Conservation (phyloP, 169 alveolate genomes). For the Cardiosporidium cionae region DNA sequence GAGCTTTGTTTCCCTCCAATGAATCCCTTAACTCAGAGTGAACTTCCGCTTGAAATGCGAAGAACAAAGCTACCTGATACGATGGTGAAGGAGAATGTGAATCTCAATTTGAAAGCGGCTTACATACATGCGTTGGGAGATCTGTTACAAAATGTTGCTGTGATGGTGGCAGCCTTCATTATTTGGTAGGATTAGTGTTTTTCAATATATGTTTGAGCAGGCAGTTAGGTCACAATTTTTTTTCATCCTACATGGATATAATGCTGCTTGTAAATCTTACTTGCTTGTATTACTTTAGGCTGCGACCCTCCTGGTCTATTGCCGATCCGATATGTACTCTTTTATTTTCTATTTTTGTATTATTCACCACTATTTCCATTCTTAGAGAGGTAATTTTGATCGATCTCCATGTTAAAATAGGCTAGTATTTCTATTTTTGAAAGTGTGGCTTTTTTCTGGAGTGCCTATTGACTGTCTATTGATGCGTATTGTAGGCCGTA, state of each 20-base stretch:
- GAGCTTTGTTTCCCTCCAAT: too few relatives aligned
- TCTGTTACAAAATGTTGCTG: slow-evolving; percentile 83
- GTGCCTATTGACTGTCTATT: neutral
- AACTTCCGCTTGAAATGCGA: too few relatives aligned
- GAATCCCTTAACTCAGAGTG: too few relatives aligned
- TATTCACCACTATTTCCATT: slow-evolving; percentile 82
- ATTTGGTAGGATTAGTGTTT: slow-evolving; percentile 49
- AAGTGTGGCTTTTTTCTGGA: neutral
- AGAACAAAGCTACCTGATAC: too few relatives aligned
- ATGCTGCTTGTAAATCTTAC: too few relatives aligned
- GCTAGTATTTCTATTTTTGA: neutral
- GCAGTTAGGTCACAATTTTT: too few relatives aligned
- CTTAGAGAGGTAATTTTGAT: slow-evolving; percentile 66
- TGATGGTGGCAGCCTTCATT: slow-evolving; percentile 80
- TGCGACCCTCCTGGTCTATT: slow-evolving; percentile 61
- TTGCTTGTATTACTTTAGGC: slow-evolving; percentile 31
- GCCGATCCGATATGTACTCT: slow-evolving; percentile 94
- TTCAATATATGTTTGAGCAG: too few relatives aligned
- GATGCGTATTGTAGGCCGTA: slow-evolving; percentile 27
- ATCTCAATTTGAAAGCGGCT: slow-evolving; percentile 83
- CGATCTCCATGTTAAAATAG: neutral
- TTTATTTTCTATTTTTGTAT: slow-evolving; percentile 81
- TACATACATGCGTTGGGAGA: slow-evolving; percentile 89
- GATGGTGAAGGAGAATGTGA: too few relatives aligned
- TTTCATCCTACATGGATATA: too few relatives aligned